Evolutionary conservation across 768 basidiomycete species (phyloP), one percentile per base, ranked within the genome.

Genomic region (Gautieria morchelliformis): DNA sequence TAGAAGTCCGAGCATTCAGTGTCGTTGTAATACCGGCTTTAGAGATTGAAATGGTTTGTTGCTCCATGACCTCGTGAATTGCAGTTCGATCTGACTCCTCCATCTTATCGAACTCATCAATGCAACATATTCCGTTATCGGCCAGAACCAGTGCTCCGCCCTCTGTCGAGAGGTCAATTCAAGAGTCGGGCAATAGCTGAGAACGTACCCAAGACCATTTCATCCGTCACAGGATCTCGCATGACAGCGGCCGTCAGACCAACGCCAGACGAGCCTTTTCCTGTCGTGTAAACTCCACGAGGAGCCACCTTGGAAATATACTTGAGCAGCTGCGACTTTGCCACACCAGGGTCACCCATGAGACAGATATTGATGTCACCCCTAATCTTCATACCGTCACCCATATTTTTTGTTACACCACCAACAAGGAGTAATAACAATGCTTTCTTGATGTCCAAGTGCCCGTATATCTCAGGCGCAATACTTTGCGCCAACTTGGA

Each of bases 71-170:
- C 78, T 99, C 96, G 73, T 99, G 96, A 60, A 99, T 98, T 14
- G 96, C 92, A 2, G 96, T 98, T 63, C 96, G 79, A 69, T 98
- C 96, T 0, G 91, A 70, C 72, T 99, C 96, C 63, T 98, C 96
- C 96, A 99, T 99, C 70, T 99, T 98, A 75, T 99, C 96, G 67
- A 99, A 99, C 68, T 99, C 96, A 63, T 99, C 96, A 61, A 99
- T 99, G 70, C 95, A 98, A 74, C 94, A 97, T 66, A 99, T 99
- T 30, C 96, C 96, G 63, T 99, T 99, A 70, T 99, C 96, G 11
- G 96, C 95, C 48, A 99, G 81, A 15, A 99, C 96, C 53, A 99
- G 82, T n/a, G 96, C 96, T 30, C 96, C 96, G 5, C 96, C 96
- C 91, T 99, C 96, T 97, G 71, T 24, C 49, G 33, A 35, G 8